A percentile compares a stretch with the other conserved stretches of the same genome.
Conservation (phyloP, 345 rosid species). For the Brassica cretica region DNA sequence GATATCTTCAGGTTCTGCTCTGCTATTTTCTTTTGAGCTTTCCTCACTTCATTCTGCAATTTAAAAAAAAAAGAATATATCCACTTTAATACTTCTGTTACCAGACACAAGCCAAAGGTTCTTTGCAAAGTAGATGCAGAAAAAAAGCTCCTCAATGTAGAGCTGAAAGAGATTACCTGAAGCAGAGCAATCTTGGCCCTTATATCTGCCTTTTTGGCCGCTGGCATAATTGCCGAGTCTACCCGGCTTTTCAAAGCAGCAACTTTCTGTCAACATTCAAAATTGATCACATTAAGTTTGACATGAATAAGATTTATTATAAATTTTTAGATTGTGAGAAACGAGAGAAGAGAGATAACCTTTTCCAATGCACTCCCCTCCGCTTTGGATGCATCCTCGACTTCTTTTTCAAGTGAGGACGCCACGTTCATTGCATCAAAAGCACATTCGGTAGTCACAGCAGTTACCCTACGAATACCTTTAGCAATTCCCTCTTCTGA, state of each 20-base stretch:
- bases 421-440: constrained; percentile 70
- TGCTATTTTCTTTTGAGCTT: constrained; percentile 85
- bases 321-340: neutral
- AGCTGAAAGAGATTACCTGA: constrained; percentile 54
- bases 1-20: constrained; percentile 80
- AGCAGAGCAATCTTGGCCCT: constrained; percentile 68
- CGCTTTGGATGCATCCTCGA: constrained; percentile 55
- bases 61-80: neutral
- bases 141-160: neutral
- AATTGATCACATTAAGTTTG: constrained; percentile 11
- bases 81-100: neutral
- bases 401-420: constrained; percentile 63
- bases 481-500: constrained; percentile 96
- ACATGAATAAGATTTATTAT: neutral
- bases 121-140: neutral
- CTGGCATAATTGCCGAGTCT: constrained; percentile 77
- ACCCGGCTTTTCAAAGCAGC: constrained; percentile 73
- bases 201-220: constrained; percentile 82
- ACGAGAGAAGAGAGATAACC: constrained; percentile 42
- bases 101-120: neutral
- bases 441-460: constrained; percentile 80
- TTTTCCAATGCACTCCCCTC: constrained; percentile 84
- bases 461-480: constrained; percentile 89
- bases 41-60: constrained; percentile 64
- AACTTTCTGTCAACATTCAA: constrained; percentile 57